phyloP scores from a whole-genome alignment of 345 rosid species.

The Garcia nutans region DNA sequence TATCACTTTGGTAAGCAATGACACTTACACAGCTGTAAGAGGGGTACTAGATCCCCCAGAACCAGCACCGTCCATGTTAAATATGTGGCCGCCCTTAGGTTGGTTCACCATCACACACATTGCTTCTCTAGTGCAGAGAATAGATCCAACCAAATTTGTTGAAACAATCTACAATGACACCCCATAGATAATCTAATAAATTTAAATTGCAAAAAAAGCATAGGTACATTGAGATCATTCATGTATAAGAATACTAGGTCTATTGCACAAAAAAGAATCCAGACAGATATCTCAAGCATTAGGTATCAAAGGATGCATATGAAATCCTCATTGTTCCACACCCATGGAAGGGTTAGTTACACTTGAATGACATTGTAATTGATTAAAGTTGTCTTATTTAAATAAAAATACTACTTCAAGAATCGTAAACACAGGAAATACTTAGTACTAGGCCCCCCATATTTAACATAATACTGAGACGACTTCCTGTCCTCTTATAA shows the following conservation, averaged over 20 bases:
- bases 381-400: not conserved
- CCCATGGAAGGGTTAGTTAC: not conserved
- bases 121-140: conserved; percentile 90
- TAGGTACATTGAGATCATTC: not conserved
- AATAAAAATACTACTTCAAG: not conserved
- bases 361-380: not conserved
- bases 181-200: not conserved
- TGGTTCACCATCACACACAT: conserved; percentile 74
- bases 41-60: conserved; percentile 99
- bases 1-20: not conserved
- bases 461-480: not conserved
- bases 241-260: not conserved
- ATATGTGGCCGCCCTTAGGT: conserved; percentile 74
- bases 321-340: not conserved
- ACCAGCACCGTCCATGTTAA: conserved; percentile 98
- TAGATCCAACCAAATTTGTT: conserved; percentile 92
- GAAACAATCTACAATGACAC: conserved; percentile 75
- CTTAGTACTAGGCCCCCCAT: not conserved
- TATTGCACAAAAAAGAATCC: not conserved
- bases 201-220: not conserved
- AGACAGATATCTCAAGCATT: not conserved
- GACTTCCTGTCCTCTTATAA: not conserved
- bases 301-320: not conserved
- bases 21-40: conserved; percentile 86
- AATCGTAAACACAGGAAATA: not conserved